Conservation (phyloP, 176 grass and related monocot genomes). For the bread wheat (Triticum aestivum) region DNA sequence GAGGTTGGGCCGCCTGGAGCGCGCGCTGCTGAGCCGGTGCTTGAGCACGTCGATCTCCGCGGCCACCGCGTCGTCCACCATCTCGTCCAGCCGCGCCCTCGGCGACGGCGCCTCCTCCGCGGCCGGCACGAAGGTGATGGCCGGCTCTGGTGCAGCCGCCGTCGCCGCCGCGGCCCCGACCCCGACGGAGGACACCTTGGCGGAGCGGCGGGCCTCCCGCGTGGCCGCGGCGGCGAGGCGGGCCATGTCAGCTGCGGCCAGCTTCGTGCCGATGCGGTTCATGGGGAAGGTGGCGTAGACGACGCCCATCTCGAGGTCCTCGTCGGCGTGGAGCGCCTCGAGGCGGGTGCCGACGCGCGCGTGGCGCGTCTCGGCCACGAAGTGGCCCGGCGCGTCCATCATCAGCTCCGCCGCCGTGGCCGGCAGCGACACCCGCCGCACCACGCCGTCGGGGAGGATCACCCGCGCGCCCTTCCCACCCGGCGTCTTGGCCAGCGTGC, state of each 20-base stretch:
- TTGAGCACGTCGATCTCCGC: conserved; percentile 54
- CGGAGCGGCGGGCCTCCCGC: conserved; percentile 43
- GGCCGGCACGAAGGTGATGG: background rate
- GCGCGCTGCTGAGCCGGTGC: conserved; percentile 57
- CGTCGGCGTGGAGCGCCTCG: conserved; percentile 63
- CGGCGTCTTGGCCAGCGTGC: conserved; percentile 45
- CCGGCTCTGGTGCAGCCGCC: background rate
- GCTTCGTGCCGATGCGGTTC: conserved; percentile 61
- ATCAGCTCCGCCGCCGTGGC: conserved; percentile 80
- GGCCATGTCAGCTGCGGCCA: conserved; percentile 44
- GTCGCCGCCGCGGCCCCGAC: background rate
- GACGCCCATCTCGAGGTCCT: conserved; percentile 66
- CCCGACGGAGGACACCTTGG: conserved; percentile 37
- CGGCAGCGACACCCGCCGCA: conserved; percentile 33
- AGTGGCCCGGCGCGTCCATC: conserved; percentile 80
- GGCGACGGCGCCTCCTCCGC: background rate
- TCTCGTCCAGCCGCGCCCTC: conserved; percentile 42
- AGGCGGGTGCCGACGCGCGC: conserved; percentile 54
- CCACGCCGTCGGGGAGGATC: conserved; percentile 62
- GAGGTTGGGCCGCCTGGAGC: conserved; percentile 64
- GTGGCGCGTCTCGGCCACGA: conserved; percentile 48
- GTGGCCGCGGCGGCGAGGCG: conserved; percentile 42
- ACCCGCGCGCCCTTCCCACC: conserved; percentile 35
- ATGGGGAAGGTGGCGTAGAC: conserved; percentile 68
- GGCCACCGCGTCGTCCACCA: conserved; percentile 36